Base-by-base conservation (phyloP, 192 early-diverging fungal genomes). In the Haplosporangium gracile region DNA sequence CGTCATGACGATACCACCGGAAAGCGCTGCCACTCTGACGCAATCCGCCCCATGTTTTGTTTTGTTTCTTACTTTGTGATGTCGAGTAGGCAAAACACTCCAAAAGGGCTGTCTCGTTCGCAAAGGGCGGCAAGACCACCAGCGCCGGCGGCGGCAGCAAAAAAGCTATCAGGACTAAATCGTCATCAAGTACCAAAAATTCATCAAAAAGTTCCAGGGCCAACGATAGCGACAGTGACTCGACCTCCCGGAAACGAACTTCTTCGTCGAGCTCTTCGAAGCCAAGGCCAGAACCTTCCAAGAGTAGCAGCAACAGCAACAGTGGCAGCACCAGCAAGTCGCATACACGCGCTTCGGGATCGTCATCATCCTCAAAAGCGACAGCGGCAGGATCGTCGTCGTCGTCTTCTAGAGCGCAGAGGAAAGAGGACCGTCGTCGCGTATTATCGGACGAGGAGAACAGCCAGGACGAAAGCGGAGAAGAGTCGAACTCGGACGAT, bases 361-460 rank as follows among this genome's bases (percentile, higher is more conserved):
- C 73, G 47, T 3, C 73, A 55, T 20, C 60, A 32, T 63, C 75
- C 38, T 32, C 57, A 49, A 80, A 74, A 22, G n/a, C 40, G 1
- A 13, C 34, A 36, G 43, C 38, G 5, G 6, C 15, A 53, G 39
- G 8, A n/a, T 32, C 76, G 6, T 57, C 75, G 6, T 57, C 75
- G 10, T 32, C 57, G 6, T 60, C 55, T n/a, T 18, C 74, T 29
- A 63, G 18, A 2, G 55, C n/a, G 26, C n/a, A 68, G 49, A 40
- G 16, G n/a, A 34, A 8, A 43, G 70, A 40, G 9, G 18, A 34
- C 16, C 69, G 5, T 8, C 29, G 29, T 24, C 78, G 42, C 29
- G 76, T 77, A 2, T 43, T 80, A 24, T 85, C 83, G 1, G 83
- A 85, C 29, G 83, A 85, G 39, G 83, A 86, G 47, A 55, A 63